A percentile compares a stretch with the other conserved stretches of the same genome.
Evolutionary conservation across 1,139 yeast genomes (phyloP).

Genomic region (Pichia sp.): DNA sequence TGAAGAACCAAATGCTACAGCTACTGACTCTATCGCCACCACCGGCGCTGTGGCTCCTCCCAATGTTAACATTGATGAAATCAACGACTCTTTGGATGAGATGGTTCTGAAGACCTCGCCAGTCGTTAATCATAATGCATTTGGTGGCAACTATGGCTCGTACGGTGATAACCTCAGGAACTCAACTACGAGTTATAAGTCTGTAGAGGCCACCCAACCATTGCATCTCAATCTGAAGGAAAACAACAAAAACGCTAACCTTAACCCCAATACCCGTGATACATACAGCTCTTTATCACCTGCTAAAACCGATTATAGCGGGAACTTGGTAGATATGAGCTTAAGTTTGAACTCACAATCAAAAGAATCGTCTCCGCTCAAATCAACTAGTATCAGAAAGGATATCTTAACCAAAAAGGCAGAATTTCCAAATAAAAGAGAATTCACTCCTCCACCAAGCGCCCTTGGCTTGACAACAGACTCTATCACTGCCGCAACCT

Average conservation of each 20-base stretch:
- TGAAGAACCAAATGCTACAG: background rate
- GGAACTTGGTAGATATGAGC: conserved; percentile 12
- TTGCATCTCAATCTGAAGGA: conserved; percentile 1
- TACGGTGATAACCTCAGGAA: conserved; percentile 10
- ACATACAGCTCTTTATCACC: conserved; percentile 1
- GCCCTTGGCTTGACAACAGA: background rate
- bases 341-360: conserved; percentile 7
- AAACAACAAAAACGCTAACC: background rate
- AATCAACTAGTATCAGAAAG: background rate
- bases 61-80: background rate
- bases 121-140: background rate
- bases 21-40: background rate
- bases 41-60: background rate
- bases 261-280: background rate
- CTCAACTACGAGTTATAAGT: conserved; percentile 5
- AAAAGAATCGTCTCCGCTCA: conserved; percentile 7
- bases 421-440: background rate
- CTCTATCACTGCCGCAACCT: background rate
- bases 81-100: conserved; percentile 10
- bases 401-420: background rate
- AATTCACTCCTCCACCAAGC: conserved; percentile 1
- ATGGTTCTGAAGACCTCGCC: conserved; percentile 10
- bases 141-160: conserved; percentile 13
- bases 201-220: conserved; percentile 9
- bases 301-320: conserved; percentile 4